Base-by-base conservation (phyloP, 805 yeast species). In the Wickerhamomyces bovis region DNA sequence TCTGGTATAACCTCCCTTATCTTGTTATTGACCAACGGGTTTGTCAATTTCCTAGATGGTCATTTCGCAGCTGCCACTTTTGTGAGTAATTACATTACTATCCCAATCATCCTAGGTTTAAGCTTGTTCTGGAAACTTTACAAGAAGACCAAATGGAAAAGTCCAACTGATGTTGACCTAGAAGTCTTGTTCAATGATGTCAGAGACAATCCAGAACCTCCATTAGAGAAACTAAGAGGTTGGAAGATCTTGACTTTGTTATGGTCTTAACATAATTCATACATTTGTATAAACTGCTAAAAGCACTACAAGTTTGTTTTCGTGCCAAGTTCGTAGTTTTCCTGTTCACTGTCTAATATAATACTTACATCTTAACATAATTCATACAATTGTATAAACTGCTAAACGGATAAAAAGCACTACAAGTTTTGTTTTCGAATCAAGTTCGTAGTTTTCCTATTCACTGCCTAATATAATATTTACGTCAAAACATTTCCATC, bases 141-240 rank as follows among this genome's bases (percentile, higher is more conserved):
- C 51, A 65, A 64, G 54, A 56, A 48, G 41, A 65, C 71, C 5
- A 63, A 52, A 43, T 51, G 63, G 41, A 55, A 69, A 52, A 57
- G 54, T 39, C 63, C 76, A 9, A 45, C 53, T 15, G 71, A 76
- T 47, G 72, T 70, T 39, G 77, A 76, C 58, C 64, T 76, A 20
- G 60, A 47, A 38, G 42, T 58, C 5, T 52, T 66, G 38, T 66
- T 66, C 53, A 52, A 51, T 44, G 69, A 66, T 48, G 62, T 59
- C 20, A 58, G 52, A 35, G 61, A 57, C 15, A 57, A 61, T 47
- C 69, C 68, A 30, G 68, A 64, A 45, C 62, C 54, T 19, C 53
- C 57, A 13, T 36, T 21, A 22, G 47, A 44, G 21, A 48, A 48
- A 21, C 26, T 49, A 18, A 54, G 41, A 39, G 56, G 58, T 6